phyloP scores from a whole-genome alignment of 805 yeast genomes.

The Lachancea sp. region DNA sequence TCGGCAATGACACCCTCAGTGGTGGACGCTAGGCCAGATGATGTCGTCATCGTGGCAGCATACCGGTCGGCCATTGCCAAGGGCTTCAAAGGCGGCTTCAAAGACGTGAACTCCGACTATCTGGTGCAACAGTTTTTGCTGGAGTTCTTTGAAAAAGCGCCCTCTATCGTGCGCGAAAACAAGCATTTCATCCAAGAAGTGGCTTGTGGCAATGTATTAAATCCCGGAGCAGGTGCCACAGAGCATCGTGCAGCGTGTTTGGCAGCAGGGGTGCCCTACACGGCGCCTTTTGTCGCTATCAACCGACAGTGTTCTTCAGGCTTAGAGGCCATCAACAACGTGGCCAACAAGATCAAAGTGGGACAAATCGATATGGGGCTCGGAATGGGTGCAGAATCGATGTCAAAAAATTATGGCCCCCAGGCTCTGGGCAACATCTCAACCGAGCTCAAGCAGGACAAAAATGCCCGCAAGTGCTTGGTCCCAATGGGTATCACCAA shows the following conservation, averaged over 20 bases:
- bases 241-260: conserved; percentile 90
- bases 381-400: conserved; percentile 90
- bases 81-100: conserved; percentile 82
- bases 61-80: conserved; percentile 85
- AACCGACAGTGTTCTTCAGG: conserved; percentile 97
- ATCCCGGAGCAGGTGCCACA: conserved; percentile 89
- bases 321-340: conserved; percentile 79
- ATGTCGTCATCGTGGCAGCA: conserved; percentile 86
- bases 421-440: conserved; percentile 60
- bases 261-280: conserved; percentile 84
- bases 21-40: conserved; percentile 59
- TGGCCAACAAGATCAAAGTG: conserved; percentile 77
- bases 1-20: conserved; percentile 10
- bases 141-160: conserved; percentile 50
- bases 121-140: conserved; percentile 58
- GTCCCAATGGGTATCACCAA: conserved; percentile 96
- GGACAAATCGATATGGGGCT: conserved; percentile 91
- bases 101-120: conserved; percentile 77
- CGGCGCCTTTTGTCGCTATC: conserved; percentile 71
- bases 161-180: conserved; percentile 37
- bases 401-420: conserved; percentile 88
- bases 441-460: conserved; percentile 38
- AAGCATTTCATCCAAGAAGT: conserved; percentile 71
- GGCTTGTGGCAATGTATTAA: conserved; percentile 85
- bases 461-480: conserved; percentile 63